Conservation (phyloP, 257 asterid species). For the Solanum corneliomulleri region DNA sequence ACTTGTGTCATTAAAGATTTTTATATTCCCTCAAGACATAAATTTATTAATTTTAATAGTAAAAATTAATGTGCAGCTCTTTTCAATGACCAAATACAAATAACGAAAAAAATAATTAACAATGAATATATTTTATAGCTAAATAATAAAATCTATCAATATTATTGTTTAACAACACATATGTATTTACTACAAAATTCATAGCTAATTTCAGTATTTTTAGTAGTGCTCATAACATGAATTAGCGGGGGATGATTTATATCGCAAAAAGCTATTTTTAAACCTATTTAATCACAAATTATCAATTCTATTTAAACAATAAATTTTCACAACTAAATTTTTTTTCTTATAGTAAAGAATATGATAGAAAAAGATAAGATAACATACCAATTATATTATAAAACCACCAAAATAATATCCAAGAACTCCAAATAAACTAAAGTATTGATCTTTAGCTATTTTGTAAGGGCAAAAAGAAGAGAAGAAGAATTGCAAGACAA, state of each 20-base stretch:
- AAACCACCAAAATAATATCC: not conserved
- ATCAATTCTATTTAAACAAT: not conserved
- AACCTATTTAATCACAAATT: not conserved
- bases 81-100: not conserved
- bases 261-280: not conserved
- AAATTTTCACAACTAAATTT: not conserved
- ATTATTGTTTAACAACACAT: not conserved
- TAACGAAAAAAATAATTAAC: too few species aligned
- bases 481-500: not conserved
- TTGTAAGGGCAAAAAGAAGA: not conserved
- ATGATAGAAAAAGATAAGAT: not conserved
- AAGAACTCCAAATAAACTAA: not conserved
- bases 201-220: not conserved
- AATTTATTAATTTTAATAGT: too few species aligned
- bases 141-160: accelerated
- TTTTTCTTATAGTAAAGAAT: not conserved
- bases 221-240: not conserved
- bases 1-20: too few species aligned
- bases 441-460: not conserved
- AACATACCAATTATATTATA: not conserved
- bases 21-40: too few species aligned
- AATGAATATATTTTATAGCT: too few species aligned
- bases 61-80: too few species aligned
- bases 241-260: not conserved
- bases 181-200: not conserved